A percentile compares a stretch with the other conserved stretches of the same genome.
phyloP scores from a whole-genome alignment of 169 alveolate genomes.

The Plasmodium inui region DNA sequence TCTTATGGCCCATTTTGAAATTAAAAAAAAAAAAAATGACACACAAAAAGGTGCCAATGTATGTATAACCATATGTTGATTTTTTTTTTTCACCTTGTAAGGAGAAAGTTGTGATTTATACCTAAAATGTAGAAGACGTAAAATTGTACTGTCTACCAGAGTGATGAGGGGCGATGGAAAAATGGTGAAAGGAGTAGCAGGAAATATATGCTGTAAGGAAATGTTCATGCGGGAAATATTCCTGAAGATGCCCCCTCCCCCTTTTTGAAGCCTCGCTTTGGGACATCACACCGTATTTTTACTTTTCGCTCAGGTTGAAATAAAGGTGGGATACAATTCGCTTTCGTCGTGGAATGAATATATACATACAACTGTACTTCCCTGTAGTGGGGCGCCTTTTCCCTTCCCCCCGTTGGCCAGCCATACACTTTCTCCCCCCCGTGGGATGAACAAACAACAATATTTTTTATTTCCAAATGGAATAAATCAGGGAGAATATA shows the following conservation, averaged over 20 bases:
- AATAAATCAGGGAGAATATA: not conserved
- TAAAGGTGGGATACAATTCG: not conserved
- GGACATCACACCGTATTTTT: not conserved
- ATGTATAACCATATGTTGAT: not conserved
- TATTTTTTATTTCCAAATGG: not conserved
- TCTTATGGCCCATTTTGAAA: not conserved
- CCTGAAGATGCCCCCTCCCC: not conserved
- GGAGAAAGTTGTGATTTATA: not conserved
- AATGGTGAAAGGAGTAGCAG: not conserved
- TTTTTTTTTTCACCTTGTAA: not conserved
- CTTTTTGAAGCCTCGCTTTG: not conserved
- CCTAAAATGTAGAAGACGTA: not conserved
- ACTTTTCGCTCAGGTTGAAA: not conserved
- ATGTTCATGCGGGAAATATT: not conserved
- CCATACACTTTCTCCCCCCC: not conserved
- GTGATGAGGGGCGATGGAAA: not conserved
- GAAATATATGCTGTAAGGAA: not conserved
- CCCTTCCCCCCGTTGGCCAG: not conserved
- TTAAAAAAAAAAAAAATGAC: not conserved
- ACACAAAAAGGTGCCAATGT: not conserved
- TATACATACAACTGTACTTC: not conserved
- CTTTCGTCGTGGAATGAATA: not conserved
- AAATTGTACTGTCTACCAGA: not conserved
- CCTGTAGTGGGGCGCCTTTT: not conserved
- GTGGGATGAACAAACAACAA: not conserved